phyloP scores from a whole-genome alignment of 2,329 filamentous ascomycete genomes.

The Anthostomella pinea region DNA sequence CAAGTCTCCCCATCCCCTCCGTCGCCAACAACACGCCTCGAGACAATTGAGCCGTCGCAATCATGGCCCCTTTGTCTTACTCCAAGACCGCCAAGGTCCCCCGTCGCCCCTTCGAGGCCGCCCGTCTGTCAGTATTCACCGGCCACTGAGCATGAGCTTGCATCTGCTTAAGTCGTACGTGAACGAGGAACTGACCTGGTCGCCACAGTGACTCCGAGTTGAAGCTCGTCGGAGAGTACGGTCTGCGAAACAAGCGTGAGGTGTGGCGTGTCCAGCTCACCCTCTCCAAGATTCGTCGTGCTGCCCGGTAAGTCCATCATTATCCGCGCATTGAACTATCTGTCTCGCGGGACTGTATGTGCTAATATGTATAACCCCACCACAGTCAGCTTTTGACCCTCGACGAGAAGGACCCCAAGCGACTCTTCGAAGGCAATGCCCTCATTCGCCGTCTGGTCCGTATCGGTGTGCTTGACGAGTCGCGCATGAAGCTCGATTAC shows the following conservation, averaged over 20 bases:
- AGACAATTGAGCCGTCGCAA: slow-evolving; percentile 37
- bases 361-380: slow-evolving; percentile 1
- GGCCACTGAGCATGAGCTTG: slow-evolving; percentile 99
- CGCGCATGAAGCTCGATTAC: slow-evolving; percentile 99
- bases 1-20: slow-evolving; percentile 12
- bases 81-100: slow-evolving; percentile 99
- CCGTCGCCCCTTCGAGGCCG: slow-evolving; percentile 97
- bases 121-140: slow-evolving; percentile 95
- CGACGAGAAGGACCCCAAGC: slow-evolving; percentile 99
- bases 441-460: slow-evolving; percentile 99
- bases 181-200: slow-evolving; percentile 63
- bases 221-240: slow-evolving; percentile 99
- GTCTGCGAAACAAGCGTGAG: slow-evolving; percentile 99
- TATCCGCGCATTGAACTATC: background rate
- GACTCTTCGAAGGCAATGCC: slow-evolving; percentile 99
- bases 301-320: slow-evolving; percentile 76
- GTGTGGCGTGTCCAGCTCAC: slow-evolving; percentile 99
- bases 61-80: slow-evolving; percentile 65
- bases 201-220: slow-evolving; percentile 88
- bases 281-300: slow-evolving; percentile 99
- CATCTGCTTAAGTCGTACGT: slow-evolving; percentile 93
- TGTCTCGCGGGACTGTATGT: background rate
- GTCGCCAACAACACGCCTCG: slow-evolving; percentile 23
- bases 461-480: slow-evolving; percentile 99
- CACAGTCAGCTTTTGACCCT: slow-evolving; percentile 97